Percentiles rank a stretch among this genome's conserved stretches.
Conservation (phyloP, 139 green algal species). For the Medakamo hakoo region DNA sequence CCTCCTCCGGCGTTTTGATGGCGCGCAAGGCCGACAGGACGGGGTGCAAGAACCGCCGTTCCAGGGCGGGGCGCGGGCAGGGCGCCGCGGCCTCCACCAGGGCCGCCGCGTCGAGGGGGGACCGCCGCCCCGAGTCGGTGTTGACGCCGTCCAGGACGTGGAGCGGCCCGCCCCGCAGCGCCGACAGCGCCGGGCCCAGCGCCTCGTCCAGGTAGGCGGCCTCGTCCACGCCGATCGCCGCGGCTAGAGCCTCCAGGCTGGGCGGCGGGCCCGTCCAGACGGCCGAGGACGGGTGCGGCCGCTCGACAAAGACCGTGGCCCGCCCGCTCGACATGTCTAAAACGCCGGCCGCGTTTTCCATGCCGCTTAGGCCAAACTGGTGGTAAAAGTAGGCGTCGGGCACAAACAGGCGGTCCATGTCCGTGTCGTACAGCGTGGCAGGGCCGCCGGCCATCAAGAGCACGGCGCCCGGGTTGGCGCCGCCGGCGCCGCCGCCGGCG, state of each 20-base stretch:
- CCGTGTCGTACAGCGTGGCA: conserved; percentile 26
- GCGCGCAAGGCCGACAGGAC: conserved; percentile 36
- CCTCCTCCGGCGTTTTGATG: conserved; percentile 47
- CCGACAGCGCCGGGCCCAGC: conserved; percentile 30
- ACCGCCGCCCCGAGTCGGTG: conserved; percentile 37
- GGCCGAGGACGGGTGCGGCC: conserved; percentile 49
- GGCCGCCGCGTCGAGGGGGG: conserved; percentile 19
- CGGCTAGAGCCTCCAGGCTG: conserved; percentile 13
- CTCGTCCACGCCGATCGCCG: conserved; percentile 35
- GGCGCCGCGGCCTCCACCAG: conserved; percentile 21
- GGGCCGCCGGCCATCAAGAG: too few species aligned
- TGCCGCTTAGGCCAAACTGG: conserved; percentile 81
- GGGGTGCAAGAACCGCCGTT: not conserved
- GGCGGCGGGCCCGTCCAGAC: conserved; percentile 77
- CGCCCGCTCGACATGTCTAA: conserved; percentile 39
- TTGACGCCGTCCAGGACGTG: conserved; percentile 49
- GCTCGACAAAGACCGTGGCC: conserved; percentile 57
- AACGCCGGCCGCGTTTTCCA: conserved; percentile 48
- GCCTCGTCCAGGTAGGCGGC: conserved; percentile 69
- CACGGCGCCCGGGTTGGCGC: too few species aligned
- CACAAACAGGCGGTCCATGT: conserved; percentile 14
- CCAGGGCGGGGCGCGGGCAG: conserved; percentile 5
- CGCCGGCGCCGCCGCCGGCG: too few species aligned
- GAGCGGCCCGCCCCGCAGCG: conserved; percentile 24
- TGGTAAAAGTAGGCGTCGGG: conserved; percentile 81